Evolutionary conservation across 139 green algal species (phyloP).

Genomic region (Microglena sp.): DNA sequence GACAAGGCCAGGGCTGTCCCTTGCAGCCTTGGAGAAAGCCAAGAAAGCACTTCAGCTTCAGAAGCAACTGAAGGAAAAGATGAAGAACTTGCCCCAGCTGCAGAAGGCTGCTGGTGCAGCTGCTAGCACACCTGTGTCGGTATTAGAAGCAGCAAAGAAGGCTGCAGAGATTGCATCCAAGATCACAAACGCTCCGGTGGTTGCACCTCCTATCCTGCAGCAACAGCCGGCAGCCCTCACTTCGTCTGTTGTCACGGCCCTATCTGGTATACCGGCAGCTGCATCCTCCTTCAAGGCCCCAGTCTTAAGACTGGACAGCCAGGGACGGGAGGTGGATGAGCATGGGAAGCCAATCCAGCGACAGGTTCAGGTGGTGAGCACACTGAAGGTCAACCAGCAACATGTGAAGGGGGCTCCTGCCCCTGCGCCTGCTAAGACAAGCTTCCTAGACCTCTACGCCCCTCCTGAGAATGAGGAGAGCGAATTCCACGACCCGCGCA

Average conservation of each 20-base stretch:
- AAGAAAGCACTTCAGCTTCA: slow-evolving; percentile 45
- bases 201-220: background rate
- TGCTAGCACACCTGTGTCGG: background rate
- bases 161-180: slow-evolving; percentile 6
- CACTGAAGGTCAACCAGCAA: slow-evolving; percentile 20
- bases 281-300: slow-evolving; percentile 3
- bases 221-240: background rate
- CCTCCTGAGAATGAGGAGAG: too few relatives aligned
- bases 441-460: too few relatives aligned
- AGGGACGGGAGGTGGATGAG: slow-evolving; percentile 50
- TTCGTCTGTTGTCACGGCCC: background rate
- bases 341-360: slow-evolving; percentile 15
- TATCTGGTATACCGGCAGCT: background rate
- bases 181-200: background rate
- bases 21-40: slow-evolving; percentile 37
- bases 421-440: too few relatives aligned
- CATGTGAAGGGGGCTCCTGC: background rate
- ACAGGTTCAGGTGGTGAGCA: slow-evolving; percentile 2
- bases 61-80: slow-evolving; percentile 42
- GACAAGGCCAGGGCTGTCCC: slow-evolving; percentile 3
- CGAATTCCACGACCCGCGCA: slow-evolving; percentile 48
- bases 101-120: background rate
- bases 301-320: slow-evolving; percentile 38
- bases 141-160: slow-evolving; percentile 11
- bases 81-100: slow-evolving; percentile 32